Percentiles rank a stretch among this genome's conserved stretches.
Evolutionary conservation across 805 yeast genomes (phyloP).

Genomic region (Candida ficus): DNA sequence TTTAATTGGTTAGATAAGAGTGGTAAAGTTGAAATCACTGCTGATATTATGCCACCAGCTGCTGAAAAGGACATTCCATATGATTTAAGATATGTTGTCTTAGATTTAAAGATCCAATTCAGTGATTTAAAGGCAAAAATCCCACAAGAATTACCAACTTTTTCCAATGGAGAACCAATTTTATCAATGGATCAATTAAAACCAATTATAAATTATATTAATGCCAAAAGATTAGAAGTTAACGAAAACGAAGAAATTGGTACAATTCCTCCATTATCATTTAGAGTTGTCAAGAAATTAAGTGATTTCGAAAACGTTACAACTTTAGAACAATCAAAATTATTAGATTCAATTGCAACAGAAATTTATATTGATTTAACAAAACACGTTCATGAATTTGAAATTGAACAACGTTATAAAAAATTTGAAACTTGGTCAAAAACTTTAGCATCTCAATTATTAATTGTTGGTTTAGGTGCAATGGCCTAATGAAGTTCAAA

Average conservation of each 20-base stretch:
- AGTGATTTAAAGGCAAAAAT: conserved; percentile 54
- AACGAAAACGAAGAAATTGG: conserved; percentile 19
- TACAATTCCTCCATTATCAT: conserved; percentile 27
- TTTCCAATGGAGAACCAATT: conserved; percentile 52
- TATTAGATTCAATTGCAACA: conserved; percentile 47
- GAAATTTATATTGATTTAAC: conserved; percentile 54
- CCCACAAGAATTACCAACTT: conserved; percentile 43
- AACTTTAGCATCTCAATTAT: conserved; percentile 51
- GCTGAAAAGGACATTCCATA: conserved; percentile 26
- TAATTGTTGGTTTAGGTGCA: conserved; percentile 55
- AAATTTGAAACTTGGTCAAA: conserved; percentile 54
- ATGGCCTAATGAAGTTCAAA: conserved; percentile 30
- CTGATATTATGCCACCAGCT: conserved; percentile 69
- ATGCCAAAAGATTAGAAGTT: conserved; percentile 32
- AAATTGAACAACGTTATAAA: conserved; percentile 35
- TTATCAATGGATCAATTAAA: conserved; percentile 54
- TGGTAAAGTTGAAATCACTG: conserved; percentile 64
- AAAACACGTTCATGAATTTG: conserved; percentile 50
- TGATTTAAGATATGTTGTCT: conserved; percentile 48
- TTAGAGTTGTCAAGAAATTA: conserved; percentile 42
- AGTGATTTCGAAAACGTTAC: conserved; percentile 37
- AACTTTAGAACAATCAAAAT: conserved; percentile 36
- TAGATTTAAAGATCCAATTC: conserved; percentile 63
- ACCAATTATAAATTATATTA: conserved; percentile 57
- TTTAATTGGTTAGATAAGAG: conserved; percentile 74